Conservation (phyloP, 768 basidiomycete genomes). For the Lactifluus subvellereus region DNA sequence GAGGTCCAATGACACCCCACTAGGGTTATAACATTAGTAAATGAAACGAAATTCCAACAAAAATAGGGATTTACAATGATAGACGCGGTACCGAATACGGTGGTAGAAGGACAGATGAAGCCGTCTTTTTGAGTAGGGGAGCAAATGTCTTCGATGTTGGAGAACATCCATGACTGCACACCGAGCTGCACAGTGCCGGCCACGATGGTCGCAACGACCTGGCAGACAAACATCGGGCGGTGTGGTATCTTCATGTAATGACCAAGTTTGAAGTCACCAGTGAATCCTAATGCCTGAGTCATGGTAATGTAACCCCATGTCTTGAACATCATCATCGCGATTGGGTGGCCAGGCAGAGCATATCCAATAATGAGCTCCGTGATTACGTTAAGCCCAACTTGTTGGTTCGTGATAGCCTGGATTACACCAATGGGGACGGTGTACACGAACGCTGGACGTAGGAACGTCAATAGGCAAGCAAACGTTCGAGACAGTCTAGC, state of each 20-base stretch:
- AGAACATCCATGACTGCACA: constrained; percentile 74
- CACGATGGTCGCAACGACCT: constrained; percentile 60
- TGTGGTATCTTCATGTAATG: constrained; percentile 65
- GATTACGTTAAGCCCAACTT: constrained; percentile 67
- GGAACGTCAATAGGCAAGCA: neutral
- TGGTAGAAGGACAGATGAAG: constrained; percentile 64
- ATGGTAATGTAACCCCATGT: constrained; percentile 73
- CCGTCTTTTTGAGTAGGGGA: constrained; percentile 44
- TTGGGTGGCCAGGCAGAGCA: constrained; percentile 69
- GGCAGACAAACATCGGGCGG: constrained; percentile 63
- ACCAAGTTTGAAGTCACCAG: constrained; percentile 39
- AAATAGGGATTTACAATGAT: constrained; percentile 48
- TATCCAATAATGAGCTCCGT: constrained; percentile 80
- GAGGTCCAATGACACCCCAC: constrained; percentile 71
- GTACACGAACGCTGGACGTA: constrained; percentile 35
- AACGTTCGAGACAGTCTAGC: neutral
- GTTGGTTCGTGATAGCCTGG: constrained; percentile 27
- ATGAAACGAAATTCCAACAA: neutral
- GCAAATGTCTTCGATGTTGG: constrained; percentile 61
- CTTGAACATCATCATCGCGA: constrained; percentile 86
- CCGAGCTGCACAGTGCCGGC: constrained; percentile 72
- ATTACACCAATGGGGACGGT: constrained; percentile 51
- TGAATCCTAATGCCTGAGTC: constrained; percentile 63
- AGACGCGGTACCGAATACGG: constrained; percentile 74
- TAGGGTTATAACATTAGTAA: neutral